Evolutionary conservation across 371 early-diverging fungal species (phyloP).

Genomic region (Apophysomyces ossiformis): DNA sequence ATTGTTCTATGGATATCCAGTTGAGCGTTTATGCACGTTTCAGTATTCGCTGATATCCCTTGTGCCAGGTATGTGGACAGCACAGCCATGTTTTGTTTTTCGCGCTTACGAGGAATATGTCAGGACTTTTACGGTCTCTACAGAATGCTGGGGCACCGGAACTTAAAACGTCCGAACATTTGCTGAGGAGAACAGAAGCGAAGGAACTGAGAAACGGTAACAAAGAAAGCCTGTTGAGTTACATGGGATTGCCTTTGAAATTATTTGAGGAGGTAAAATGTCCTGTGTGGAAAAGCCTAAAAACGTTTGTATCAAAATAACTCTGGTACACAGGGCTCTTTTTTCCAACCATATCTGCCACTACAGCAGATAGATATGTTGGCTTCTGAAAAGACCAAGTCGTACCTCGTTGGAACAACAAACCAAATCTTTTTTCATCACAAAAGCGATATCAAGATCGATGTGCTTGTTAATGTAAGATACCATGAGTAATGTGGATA

Average conservation of each 20-base stretch:
- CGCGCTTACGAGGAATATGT: background rate
- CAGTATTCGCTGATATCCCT: constrained; percentile 81
- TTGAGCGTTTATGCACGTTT: constrained; percentile 79
- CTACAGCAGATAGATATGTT: constrained; percentile 85
- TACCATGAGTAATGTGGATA: background rate
- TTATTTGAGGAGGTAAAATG: constrained; percentile 71
- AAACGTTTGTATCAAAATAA: background rate
- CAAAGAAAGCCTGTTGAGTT: constrained; percentile 55
- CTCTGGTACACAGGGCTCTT: constrained; percentile 57
- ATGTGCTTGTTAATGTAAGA: constrained; percentile 78
- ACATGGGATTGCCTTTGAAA: constrained; percentile 71
- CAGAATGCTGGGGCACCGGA: constrained; percentile 70
- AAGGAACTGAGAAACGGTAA: constrained; percentile 39
- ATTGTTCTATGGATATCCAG: constrained; percentile 81
- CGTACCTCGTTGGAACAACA: constrained; percentile 79
- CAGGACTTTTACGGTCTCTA: constrained; percentile 59
- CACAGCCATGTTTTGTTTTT: background rate
- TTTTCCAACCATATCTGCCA: constrained; percentile 86
- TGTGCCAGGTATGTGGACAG: constrained; percentile 53
- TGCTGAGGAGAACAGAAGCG: constrained; percentile 33
- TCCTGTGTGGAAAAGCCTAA: background rate
- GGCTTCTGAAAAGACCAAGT: constrained; percentile 65
- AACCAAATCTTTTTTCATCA: constrained; percentile 83
- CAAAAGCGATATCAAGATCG: constrained; percentile 67
- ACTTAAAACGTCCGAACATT: constrained; percentile 40